A percentile compares a stretch with the other conserved stretches of the same genome.
These are phyloP conservation scores for Collybiopsis confluens DNA, from an alignment of 768 basidiomycete genomes.

Conservation along the genomic window DNA sequence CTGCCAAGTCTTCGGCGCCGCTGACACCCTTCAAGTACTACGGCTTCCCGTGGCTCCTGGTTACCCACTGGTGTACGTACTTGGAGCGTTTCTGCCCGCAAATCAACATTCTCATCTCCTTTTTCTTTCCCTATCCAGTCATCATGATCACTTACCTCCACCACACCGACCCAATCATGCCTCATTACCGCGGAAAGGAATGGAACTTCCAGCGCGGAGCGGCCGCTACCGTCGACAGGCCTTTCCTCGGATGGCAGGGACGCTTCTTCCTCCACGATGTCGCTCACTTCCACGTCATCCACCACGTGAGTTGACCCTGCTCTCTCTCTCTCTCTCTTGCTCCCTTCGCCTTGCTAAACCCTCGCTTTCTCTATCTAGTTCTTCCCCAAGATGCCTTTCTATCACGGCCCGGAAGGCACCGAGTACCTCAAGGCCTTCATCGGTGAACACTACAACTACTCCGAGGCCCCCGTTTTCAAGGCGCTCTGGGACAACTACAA, in stretches of 20 bases:
- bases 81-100: background rate
- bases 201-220: conserved; percentile 65
- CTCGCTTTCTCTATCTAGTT: conserved; percentile 31
- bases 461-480: conserved; percentile 35
- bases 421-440: conserved; percentile 44
- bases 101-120: background rate
- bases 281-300: conserved; percentile 60
- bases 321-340: no score
- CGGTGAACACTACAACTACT: conserved; percentile 45
- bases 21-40: conserved; percentile 45
- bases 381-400: conserved; percentile 60
- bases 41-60: conserved; percentile 50
- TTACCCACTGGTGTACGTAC: conserved; percentile 52
- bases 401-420: conserved; percentile 50
- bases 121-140: conserved; percentile 20
- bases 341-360: background rate
- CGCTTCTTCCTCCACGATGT: conserved; percentile 67
- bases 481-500: conserved; percentile 55
- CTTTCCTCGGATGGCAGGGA: conserved; percentile 60
- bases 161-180: conserved; percentile 56
- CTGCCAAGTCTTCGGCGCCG: conserved; percentile 31
- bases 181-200: conserved; percentile 51
- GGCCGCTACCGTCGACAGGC: conserved; percentile 54
- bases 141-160: conserved; percentile 53
- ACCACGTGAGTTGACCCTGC: conserved; percentile 42